Conservation (phyloP, 164 flowering plant genomes). For the Houttuynia cordata region DNA sequence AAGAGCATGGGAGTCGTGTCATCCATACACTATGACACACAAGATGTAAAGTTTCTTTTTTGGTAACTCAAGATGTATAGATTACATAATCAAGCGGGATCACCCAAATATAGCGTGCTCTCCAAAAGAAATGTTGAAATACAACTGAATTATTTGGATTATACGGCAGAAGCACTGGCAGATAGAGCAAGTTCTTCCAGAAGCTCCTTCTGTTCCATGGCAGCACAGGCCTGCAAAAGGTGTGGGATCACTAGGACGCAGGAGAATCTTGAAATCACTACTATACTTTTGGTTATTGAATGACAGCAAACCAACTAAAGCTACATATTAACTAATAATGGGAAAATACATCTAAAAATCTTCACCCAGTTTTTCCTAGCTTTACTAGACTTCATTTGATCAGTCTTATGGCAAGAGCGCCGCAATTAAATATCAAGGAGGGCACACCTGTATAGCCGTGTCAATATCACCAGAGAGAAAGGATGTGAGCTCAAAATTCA, state of each 20-base stretch:
- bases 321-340: background rate
- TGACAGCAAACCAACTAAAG: background rate
- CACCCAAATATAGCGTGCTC: too few species aligned
- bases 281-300: background rate
- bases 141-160: too few species aligned
- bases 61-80: too few species aligned
- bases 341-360: background rate
- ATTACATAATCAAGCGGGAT: too few species aligned
- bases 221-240: constrained; percentile 55
- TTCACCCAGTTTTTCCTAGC: too few species aligned
- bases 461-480: constrained; percentile 85
- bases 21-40: too few species aligned
- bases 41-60: too few species aligned
- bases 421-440: background rate
- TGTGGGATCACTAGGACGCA: constrained; percentile 1
- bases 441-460: constrained; percentile 37
- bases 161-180: constrained; percentile 13
- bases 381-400: too few species aligned
- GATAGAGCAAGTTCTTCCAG: constrained; percentile 83
- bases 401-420: too few species aligned
- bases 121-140: background rate
- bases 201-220: constrained; percentile 83
- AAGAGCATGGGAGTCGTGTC: too few species aligned
- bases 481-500: constrained; percentile 87
- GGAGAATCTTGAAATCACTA: background rate